Evolutionary conservation across 140 eudicot genomes (phyloP).

Genomic region (Flaveria floridana): DNA sequence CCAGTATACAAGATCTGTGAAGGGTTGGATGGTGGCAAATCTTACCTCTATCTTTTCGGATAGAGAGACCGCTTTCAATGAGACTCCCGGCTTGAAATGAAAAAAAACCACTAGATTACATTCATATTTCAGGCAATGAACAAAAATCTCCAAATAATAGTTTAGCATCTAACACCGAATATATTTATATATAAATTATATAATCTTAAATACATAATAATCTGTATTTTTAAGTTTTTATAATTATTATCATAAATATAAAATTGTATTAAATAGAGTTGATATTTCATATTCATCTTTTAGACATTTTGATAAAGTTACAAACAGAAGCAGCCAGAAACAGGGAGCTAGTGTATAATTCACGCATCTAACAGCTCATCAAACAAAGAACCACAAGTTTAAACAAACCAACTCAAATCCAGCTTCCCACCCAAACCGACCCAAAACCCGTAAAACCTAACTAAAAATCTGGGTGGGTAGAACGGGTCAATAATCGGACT

Average conservation of each 20-base stretch:
- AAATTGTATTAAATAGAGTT: too few species aligned
- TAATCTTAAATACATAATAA: too few species aligned
- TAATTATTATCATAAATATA: too few species aligned
- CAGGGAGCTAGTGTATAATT: not conserved
- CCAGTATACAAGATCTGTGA: too few species aligned
- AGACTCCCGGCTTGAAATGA: too few species aligned
- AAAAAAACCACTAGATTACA: too few species aligned
- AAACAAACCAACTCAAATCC: slow-evolving; percentile 17
- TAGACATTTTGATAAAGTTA: slow-evolving; percentile 1
- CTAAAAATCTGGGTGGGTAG: not conserved
- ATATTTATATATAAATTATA: not conserved
- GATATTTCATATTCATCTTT: not conserved
- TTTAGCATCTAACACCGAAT: not conserved
- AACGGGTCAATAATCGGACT: not conserved
- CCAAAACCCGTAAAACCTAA: not conserved
- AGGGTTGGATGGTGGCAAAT: too few species aligned
- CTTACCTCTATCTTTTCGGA: too few species aligned
- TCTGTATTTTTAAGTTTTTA: too few species aligned
- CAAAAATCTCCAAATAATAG: too few species aligned
- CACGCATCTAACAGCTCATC: slow-evolving; percentile 20
- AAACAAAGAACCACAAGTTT: slow-evolving; percentile 28
- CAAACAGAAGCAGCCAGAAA: slow-evolving; percentile 10
- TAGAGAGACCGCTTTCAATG: too few species aligned
- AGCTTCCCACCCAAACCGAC: not conserved
- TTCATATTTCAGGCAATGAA: too few species aligned